Evolutionary conservation across 768 basidiomycete genomes (phyloP), one percentile per base, ranked within the genome.

Genomic region (Psilocybe tampanensis): DNA sequence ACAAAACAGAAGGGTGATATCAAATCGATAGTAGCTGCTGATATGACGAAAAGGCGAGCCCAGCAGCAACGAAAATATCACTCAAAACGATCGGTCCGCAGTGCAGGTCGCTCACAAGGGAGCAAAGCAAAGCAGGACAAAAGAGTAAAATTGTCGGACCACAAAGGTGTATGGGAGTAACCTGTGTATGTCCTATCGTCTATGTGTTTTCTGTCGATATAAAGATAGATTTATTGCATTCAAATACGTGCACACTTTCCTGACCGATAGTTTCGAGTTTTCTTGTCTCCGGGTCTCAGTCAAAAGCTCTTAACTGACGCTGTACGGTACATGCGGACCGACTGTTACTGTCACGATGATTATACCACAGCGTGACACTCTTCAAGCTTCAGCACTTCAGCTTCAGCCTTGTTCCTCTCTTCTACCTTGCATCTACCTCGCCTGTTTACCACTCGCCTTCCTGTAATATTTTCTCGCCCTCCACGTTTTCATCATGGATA

Each of bases 121-220:
- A 93, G 90, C 68, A 95, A 95, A 69, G 87, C 87, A 53, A 95
- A 93, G 73, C 85, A 86, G 66, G 90, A 94, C 65, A 81, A 73
- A 26, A 77, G 83, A 56, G 80, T 92, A 11, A 86, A 83, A 64
- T 47, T 83, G 41, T 48, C 55, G 45, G 88, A 88, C 65, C 75
- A 74, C 50, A 75, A 78, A 65, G 84, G 82, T 17, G 70, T 85
- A 39, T 91, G 86, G 86, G 84, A 82, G 44, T 87, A 72, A 60
- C 33, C 15, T 7, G 17, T 21, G 55, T 41, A 34, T 39, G 4
- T 13, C 6, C 36, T 39, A 39, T 5, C 36, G 12, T 39, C 7
- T 39, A 6, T 39, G 4, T 39, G 36, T 13, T 15, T 13, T 15
- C 36, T 39, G n/a, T 3, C 4, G 29, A 29, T 9, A 5, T 29